Base-by-base conservation (phyloP, 495 filamentous ascomycete species). In the Penicillium ochrochloron region DNA sequence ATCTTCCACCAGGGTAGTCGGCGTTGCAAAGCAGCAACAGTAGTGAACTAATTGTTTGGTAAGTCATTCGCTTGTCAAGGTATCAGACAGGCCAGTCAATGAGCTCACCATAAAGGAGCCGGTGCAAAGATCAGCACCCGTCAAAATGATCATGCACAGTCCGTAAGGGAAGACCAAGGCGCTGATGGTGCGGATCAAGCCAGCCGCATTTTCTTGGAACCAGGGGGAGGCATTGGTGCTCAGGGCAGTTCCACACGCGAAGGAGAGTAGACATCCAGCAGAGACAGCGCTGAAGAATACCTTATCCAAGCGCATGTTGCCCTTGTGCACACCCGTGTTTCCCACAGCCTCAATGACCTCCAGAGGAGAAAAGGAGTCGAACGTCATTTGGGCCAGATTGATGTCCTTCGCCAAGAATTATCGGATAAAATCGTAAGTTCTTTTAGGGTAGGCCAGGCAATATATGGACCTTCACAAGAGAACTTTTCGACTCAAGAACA, bases 131-230 rank as follows among this genome's bases (percentile, higher is more conserved):
- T 89, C 86, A 2, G 82, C 79, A 1, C 86, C 84, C 1, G 81
- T 86, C n/a, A 88, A 67, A 34, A 89, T 78, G 53, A 88, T 85
- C 78, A 87, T 82, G 37, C 81, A 78, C 69, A 88, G 73, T 3
- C 86, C 86, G 50, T 85, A 81, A 1, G 85, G 86, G 61, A 89
- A 89, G 27, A 88, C 77, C 46, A 86, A 62, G 2, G 84, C 83
- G 27, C 77, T 72, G 55, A 88, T 78, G 2, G 81, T 85, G 12
- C 84, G 80, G 46, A 90, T 83, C 50, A 89, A 70, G 2, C 87
- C 86, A 0, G 83, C 80, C 7, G 86, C 86, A 68, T 88, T 89
- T 11, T 84, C 80, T 52, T 83, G 77, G 60, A 83, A 87, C 86
- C 87, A 90, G 1, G 86, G 82, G 1, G 84, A 72, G 3, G 83